Evolutionary conservation across 192 early-diverging fungal genomes (phyloP), one percentile per base, ranked within the genome.

Genomic region (Coemansia sp.): DNA sequence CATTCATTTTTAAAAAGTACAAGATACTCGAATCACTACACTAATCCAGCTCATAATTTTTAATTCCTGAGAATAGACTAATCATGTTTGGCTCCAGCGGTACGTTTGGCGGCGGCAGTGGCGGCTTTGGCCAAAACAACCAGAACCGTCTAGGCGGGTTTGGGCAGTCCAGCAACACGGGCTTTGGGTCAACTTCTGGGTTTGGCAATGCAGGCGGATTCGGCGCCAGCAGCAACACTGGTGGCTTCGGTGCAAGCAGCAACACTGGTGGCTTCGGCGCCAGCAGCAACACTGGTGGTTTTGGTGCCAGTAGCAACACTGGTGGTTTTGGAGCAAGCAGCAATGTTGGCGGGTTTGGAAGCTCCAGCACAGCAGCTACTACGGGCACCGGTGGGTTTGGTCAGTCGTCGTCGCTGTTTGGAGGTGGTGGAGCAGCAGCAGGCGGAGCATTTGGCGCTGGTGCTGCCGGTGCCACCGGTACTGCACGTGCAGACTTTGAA

Each of bases 381-480:
- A 59, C 80, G n/a, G n/a, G n/a, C n/a, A n/a, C n/a, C 3, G 64
- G 66, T n/a, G 80, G 73, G 1, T 83, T 82, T 62, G 83, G 80
- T 4, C 58, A 49, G 43, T 44, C 55, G 9, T 42, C 67, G 7
- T 48, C 57, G 2, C 56, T 53, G 15, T 67, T 67, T 54, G 69
- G 69, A 45, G 19, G 48, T 27, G 22, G 38, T n/a, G n/a, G n/a
- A n/a, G n/a, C n/a, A n/a, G n/a, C n/a, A n/a, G n/a, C n/a, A n/a
- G n/a, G n/a, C n/a, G n/a, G n/a, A n/a, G n/a, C n/a, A n/a, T n/a
- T n/a, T 66, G 52, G 73, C 49, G 50, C 82, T 53, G 76, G 63
- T 39, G 49, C 62, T 48, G 48, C 69, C n/a, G 82, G 83, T 9
- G 78, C 79, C 40, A 45, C 43, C 8, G 19, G 3, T 15, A 45